A percentile compares a stretch with the other conserved stretches of the same genome.
Evolutionary conservation across 805 yeast genomes (phyloP).

Genomic region (Hanseniaspora clermontiae): DNA sequence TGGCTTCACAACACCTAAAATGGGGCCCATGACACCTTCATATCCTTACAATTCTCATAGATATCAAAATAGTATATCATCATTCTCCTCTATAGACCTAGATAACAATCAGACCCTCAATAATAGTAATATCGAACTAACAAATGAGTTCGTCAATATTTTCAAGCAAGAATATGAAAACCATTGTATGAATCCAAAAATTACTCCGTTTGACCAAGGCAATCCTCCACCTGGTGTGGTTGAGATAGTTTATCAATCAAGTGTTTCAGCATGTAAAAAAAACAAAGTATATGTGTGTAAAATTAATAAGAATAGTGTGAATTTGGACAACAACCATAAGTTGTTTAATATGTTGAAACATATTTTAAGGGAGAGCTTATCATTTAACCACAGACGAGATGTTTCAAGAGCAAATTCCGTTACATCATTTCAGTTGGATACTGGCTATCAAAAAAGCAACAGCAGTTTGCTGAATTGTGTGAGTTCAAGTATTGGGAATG

Average conservation of each 20-base stretch:
- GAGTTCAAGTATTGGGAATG: neutral
- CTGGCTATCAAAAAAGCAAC: neutral
- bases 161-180: slow-evolving; percentile 37
- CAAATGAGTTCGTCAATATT: slow-evolving; percentile 34
- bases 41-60: slow-evolving; percentile 16
- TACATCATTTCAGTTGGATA: slow-evolving; percentile 8
- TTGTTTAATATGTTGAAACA: slow-evolving; percentile 14
- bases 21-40: slow-evolving; percentile 10
- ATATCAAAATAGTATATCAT: slow-evolving; percentile 22
- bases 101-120: slow-evolving; percentile 11
- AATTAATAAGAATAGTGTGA: slow-evolving; percentile 1
- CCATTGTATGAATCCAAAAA: slow-evolving; percentile 43
- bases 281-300: slow-evolving; percentile 6
- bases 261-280: neutral
- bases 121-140: slow-evolving; percentile 16
- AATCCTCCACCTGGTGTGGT: slow-evolving; percentile 60
- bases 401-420: slow-evolving; percentile 9
- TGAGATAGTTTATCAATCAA: slow-evolving; percentile 45
- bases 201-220: slow-evolving; percentile 53
- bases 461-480: neutral
- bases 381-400: slow-evolving; percentile 17
- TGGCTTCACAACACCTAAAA: neutral
- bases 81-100: slow-evolving; percentile 18
- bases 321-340: slow-evolving; percentile 1
- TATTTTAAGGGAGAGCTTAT: slow-evolving; percentile 18